phyloP scores from a whole-genome alignment of 768 basidiomycete genomes.

The Phlegmacium glaucopus region DNA sequence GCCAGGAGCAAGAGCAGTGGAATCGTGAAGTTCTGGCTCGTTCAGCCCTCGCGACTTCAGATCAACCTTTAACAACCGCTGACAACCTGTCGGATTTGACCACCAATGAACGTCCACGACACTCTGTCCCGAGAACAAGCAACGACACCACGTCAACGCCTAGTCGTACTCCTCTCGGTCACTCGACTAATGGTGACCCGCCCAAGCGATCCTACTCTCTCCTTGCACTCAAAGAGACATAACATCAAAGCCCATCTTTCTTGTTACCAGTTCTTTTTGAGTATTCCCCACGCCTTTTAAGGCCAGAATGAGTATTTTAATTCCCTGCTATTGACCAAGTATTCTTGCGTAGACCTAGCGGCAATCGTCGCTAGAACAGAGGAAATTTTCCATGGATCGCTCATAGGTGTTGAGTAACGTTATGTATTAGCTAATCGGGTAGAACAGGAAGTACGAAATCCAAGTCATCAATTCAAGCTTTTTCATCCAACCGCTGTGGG shows the following conservation, averaged over 20 bases:
- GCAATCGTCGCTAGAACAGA: not conserved
- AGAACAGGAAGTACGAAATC: not conserved
- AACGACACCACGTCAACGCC: slow-evolving; percentile 25
- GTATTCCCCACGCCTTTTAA: not conserved
- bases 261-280: not conserved
- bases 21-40: slow-evolving; percentile 22
- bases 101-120: not conserved
- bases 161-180: slow-evolving; percentile 31
- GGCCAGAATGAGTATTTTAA: not conserved
- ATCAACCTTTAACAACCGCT: slow-evolving; percentile 2
- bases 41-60: slow-evolving; percentile 6
- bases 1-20: slow-evolving; percentile 30
- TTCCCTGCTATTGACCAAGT: not conserved
- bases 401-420: not conserved
- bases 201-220: slow-evolving; percentile 20
- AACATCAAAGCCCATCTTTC: not conserved
- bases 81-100: not conserved
- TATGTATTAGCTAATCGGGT: not conserved
- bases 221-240: not conserved
- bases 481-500: no score
- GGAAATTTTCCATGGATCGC: not conserved
- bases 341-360: not conserved
- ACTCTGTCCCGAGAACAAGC: slow-evolving; percentile 1
- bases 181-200: slow-evolving; percentile 48
- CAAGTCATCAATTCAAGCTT: no score